Base-by-base conservation (phyloP, 106 monocot species). In the Acanthochlamys bracteata region DNA sequence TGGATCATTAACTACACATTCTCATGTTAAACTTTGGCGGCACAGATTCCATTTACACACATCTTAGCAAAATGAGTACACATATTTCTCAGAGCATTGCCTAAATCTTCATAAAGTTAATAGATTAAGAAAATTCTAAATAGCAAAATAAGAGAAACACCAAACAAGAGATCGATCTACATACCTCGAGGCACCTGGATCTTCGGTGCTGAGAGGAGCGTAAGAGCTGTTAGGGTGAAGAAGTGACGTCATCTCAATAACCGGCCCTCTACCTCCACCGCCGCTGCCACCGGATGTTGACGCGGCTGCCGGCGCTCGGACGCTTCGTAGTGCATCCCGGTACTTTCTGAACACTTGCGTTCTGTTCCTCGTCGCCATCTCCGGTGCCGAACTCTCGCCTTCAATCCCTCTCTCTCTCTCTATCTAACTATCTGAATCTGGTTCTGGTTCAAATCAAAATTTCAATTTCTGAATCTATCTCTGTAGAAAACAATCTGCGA, bases 131-230 rank as follows among this genome's bases (percentile, higher is more conserved):
- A 49, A 14, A 17, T 49, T 49, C 9, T 2, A 49, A 17, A 14
- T 4, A 49, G 17, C 49, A 49, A 17, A 14, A 14, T 9, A 49
- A 49, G 2, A 12, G 49, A 12, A 49, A 14, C 49, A 2, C 3
- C 3, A 49, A 49, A 49, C 49, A 49, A n/a, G 49, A 14, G 49
- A 14, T 49, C 12, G 17, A 14, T 49, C 15, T 14, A 14, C 17
- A 7, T 22, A 91, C 95, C 95, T 84, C 10, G 84, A 95, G 59
- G 49, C 77, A 43, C 79, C 79, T 53, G 95, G 87, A 61, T 90
- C 90, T 24, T 90, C 90, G 10, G 90, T 95, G 75, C 87, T 95
- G 65, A 94, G 86, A 16, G 84, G 86, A 46, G 79, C 64, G 63
- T 95, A 95, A 13, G 79, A 66, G 24, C 87, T 84, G 65, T 87